Conservation (phyloP, 768 basidiomycete species). For the Rhodotorula paludigena region DNA sequence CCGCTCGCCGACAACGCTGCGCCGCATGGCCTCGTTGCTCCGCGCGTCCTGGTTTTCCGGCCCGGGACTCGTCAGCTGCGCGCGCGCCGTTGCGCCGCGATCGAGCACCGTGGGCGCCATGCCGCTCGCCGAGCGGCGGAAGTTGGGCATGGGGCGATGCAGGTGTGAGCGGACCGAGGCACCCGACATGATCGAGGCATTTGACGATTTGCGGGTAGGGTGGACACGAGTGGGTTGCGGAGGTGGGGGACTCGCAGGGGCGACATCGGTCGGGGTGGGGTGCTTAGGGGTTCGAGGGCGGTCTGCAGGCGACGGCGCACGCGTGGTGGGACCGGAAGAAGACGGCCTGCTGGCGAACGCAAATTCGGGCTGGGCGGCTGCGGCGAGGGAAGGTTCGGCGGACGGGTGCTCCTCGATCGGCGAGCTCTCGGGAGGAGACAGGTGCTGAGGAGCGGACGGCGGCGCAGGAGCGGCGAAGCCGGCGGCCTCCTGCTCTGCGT, state of each 20-base stretch:
- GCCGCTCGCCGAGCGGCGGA: constrained; percentile 24
- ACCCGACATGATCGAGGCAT: constrained; percentile 30
- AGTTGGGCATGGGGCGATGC: constrained; percentile 3
- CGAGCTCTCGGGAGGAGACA: not conserved
- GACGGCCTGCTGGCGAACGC: constrained; percentile 5
- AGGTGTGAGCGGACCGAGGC: constrained; percentile 24
- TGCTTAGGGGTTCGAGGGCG: not conserved
- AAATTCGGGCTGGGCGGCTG: constrained; percentile 5
- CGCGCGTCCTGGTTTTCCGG: not conserved
- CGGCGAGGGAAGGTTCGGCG: not conserved
- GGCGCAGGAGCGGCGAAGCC: not conserved
- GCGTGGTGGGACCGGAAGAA: not conserved
- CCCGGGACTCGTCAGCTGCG: constrained; percentile 14
- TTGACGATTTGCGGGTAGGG: constrained; percentile 29
- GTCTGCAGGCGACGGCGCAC: not conserved
- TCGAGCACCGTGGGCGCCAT: constrained; percentile 6
- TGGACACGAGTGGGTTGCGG: not conserved
- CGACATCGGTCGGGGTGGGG: not conserved
- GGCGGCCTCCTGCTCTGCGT: not conserved
- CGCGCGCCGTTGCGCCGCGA: not conserved
- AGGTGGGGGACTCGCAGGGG: too few relatives aligned
- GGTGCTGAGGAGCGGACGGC: not conserved
- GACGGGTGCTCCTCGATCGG: not conserved
- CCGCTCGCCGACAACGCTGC: not conserved
- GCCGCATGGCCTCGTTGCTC: not conserved